Base-by-base conservation (phyloP, 2,329 filamentous ascomycete species). In the Fusarium keratoplasticum region DNA sequence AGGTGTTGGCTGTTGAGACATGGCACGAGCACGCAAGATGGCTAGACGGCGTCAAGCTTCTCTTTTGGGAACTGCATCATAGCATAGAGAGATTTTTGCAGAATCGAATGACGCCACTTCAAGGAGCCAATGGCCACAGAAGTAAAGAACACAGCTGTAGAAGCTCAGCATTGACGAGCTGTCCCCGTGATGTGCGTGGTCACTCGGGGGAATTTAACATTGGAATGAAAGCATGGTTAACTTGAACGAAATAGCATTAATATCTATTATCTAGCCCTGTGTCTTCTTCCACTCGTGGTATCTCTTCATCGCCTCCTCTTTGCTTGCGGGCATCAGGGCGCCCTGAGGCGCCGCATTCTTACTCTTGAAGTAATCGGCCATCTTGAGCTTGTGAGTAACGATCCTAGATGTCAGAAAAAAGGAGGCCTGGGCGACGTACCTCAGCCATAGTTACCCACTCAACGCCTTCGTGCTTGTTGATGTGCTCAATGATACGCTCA, bases 381-480 rank as follows among this genome's bases (percentile, higher is more conserved):
- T 93, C 69, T 72, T 31, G 10, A 3, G 29, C 10, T 6, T 33
- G 36, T 65, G 27, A 61, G 44, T 7, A n/a, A 22, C 22, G 10
- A 18, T 6, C 14, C 10, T 8, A 14, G n/a, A n/a, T n/a, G n/a
- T n/a, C n/a, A n/a, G n/a, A n/a, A 14, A 9, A 9, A 16, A 14
- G 22, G 31, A 20, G 16, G n/a, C 22, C 13, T 31, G 47, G 3
- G 11, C 7, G 16, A 22, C 62, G 52, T 64, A 76, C 73, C 80
- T 93, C 87, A 78, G 89, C 91, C 86, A 94, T 93, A 0, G 90
- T 92, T 1, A 92, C 89, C 86, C 90, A 92, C 76, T 92, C 89
- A 0, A 92, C 89, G 6, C 90, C 86, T 64, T 87, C 86, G 50
- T 88, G 86, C 69, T 84, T 85, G 70, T 91, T 93, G 77, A 94